Evolutionary conservation across 164 flowering plant genomes (phyloP).

Genomic region (Amborella trichopoda): DNA sequence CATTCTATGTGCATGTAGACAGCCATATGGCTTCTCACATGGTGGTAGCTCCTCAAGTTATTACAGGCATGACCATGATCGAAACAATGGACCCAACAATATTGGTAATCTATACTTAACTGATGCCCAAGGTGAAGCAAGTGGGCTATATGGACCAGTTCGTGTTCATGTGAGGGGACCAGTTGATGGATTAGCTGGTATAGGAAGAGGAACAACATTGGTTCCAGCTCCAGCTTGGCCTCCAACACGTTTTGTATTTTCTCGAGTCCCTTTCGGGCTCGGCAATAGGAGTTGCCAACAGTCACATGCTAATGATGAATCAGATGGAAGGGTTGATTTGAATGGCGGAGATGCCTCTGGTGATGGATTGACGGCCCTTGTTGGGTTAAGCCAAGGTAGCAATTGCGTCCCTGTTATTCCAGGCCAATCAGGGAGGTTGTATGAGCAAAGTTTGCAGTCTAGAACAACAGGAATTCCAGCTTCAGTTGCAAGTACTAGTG

Average conservation of each 20-base stretch:
- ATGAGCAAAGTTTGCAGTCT: conserved; percentile 37
- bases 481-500: conserved; percentile 36
- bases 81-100: conserved; percentile 31
- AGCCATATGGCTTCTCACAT: conserved; percentile 49
- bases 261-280: conserved; percentile 82
- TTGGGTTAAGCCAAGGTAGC: conserved; percentile 77
- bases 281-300: conserved; percentile 75
- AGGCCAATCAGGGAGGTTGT: conserved; percentile 48
- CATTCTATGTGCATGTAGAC: conserved; percentile 72
- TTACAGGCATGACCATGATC: conserved; percentile 72
- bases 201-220: conserved; percentile 81
- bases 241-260: conserved; percentile 90
- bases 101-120: conserved; percentile 59
- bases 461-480: conserved; percentile 31
- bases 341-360: conserved; percentile 62
- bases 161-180: conserved; percentile 85
- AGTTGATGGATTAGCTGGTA: conserved; percentile 91
- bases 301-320: conserved; percentile 74
- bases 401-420: conserved; percentile 24
- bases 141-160: conserved; percentile 65
- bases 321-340: conserved; percentile 62
- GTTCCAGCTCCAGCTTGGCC: conserved; percentile 72
- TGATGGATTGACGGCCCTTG: conserved; percentile 92
- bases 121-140: conserved; percentile 60
- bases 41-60: conserved; percentile 42